These are phyloP conservation scores for Metarhizium robertsii DNA, from an alignment of 2,329 filamentous ascomycete species.

Conservation along the genomic window DNA sequence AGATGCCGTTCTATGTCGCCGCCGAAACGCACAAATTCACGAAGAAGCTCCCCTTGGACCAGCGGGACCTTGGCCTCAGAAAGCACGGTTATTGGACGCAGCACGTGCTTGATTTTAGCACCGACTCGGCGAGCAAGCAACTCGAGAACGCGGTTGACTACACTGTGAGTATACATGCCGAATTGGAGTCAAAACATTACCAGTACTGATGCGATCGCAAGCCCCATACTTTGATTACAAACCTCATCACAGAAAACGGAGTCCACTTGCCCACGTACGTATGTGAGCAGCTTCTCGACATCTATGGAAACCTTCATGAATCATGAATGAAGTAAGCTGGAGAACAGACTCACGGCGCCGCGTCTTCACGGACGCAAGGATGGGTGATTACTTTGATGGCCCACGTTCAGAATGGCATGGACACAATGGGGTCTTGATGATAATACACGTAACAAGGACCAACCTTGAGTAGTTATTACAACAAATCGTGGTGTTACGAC, in stretches of 20 bases:
- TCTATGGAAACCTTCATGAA: conserved; percentile 36
- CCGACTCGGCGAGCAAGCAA: conserved; percentile 35
- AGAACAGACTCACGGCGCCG: neutral
- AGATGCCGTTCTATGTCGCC: conserved; percentile 80
- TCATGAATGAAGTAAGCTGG: conserved; percentile 19
- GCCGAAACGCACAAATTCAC: conserved; percentile 97
- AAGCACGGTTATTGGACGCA: conserved; percentile 36
- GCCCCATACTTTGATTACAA: conserved; percentile 60
- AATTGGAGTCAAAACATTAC: too few relatives aligned
- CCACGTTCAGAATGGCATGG: neutral
- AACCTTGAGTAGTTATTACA: neutral
- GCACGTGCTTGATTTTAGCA: conserved; percentile 64
- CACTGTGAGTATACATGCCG: conserved; percentile 38
- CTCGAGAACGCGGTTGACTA: conserved; percentile 57
- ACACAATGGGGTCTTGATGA: neutral
- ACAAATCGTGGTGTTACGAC: neutral
- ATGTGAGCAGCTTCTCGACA: conserved; percentile 61
- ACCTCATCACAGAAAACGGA: conserved; percentile 68
- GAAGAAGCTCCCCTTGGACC: conserved; percentile 71
- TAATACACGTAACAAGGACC: neutral
- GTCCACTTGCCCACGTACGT: conserved; percentile 62
- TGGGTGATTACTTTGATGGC: neutral
- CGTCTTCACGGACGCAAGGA: neutral
- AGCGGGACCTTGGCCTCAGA: conserved; percentile 66
- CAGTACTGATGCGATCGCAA: conserved; percentile 17